These are phyloP conservation scores for Aspergillus sp. DNA, from an alignment of 2,329 filamentous ascomycete species.

Conservation along the genomic window DNA sequence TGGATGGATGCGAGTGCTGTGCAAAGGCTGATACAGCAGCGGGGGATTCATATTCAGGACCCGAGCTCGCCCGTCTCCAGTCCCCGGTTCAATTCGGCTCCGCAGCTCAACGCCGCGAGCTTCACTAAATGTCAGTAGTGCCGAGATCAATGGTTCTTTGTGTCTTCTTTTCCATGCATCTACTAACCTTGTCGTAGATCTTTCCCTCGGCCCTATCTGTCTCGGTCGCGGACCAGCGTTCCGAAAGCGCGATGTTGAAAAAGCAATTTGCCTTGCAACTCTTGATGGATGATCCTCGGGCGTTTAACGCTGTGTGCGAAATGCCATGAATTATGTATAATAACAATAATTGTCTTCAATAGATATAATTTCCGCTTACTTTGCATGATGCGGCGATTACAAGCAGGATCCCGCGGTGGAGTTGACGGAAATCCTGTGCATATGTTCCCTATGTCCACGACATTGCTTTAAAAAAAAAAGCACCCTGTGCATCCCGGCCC, in stretches of 20 bases:
- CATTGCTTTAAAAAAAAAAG: neutral
- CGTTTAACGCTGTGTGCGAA: slow-evolving; percentile 5
- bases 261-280: slow-evolving; percentile 18
- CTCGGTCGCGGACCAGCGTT: slow-evolving; percentile 25
- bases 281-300: slow-evolving; percentile 11
- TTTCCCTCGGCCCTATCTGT: slow-evolving; percentile 19
- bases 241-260: slow-evolving; percentile 21
- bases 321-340: too few species aligned
- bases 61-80: slow-evolving; percentile 4
- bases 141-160: neutral
- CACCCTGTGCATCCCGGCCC: neutral
- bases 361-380: too few species aligned
- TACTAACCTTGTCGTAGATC: slow-evolving; percentile 16
- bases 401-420: too few species aligned
- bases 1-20: slow-evolving; percentile 27
- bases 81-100: slow-evolving; percentile 8
- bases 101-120: slow-evolving; percentile 11
- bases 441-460: slow-evolving; percentile 2
- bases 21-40: slow-evolving; percentile 20
- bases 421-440: too few species aligned
- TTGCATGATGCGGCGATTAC: too few species aligned
- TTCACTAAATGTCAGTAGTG: slow-evolving; percentile 21
- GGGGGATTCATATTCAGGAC: slow-evolving; percentile 15
- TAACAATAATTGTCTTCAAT: too few species aligned
- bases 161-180: neutral